Evolutionary conservation across 495 filamentous ascomycete genomes (phyloP).

Genomic region (Hypoxylon cercidicola): DNA sequence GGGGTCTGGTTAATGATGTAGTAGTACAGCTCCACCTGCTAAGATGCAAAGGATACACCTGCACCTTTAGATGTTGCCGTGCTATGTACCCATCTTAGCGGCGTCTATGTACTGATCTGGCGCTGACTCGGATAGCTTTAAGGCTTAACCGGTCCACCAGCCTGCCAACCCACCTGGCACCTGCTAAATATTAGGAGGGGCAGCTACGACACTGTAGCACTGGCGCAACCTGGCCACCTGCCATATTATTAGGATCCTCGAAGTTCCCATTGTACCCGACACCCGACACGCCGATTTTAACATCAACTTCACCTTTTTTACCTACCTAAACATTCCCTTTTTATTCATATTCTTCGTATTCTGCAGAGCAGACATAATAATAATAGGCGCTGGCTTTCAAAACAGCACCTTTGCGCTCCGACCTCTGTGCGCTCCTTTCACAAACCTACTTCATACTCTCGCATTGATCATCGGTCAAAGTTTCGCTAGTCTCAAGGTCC

Average conservation of each 20-base stretch:
- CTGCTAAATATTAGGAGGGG: background rate
- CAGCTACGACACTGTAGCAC: background rate
- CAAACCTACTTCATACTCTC: conserved; percentile 17
- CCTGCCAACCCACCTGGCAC: no score
- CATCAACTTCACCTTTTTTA: conserved; percentile 27
- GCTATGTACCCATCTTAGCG: no score
- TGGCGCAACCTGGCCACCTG: background rate
- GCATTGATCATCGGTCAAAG: conserved; percentile 19
- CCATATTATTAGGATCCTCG: conserved; percentile 6
- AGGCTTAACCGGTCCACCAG: no score
- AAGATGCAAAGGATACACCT: no score
- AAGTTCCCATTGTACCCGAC: background rate
- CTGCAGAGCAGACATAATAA: conserved; percentile 40
- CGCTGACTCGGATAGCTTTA: no score
- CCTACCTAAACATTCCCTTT: background rate
- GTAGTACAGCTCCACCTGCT: background rate
- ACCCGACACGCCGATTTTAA: background rate
- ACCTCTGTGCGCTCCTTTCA: conserved; percentile 34
- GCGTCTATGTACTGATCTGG: no score
- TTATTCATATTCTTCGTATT: conserved; percentile 21
- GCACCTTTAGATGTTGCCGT: no score
- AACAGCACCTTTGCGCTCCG: conserved; percentile 2
- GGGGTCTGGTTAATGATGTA: background rate
- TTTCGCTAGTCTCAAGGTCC: conserved; percentile 12
- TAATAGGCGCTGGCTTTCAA: conserved; percentile 16